These are phyloP conservation scores for Saccharomyces hybrid DNA, from an alignment of 1,139 yeast species.

Conservation along the genomic window DNA sequence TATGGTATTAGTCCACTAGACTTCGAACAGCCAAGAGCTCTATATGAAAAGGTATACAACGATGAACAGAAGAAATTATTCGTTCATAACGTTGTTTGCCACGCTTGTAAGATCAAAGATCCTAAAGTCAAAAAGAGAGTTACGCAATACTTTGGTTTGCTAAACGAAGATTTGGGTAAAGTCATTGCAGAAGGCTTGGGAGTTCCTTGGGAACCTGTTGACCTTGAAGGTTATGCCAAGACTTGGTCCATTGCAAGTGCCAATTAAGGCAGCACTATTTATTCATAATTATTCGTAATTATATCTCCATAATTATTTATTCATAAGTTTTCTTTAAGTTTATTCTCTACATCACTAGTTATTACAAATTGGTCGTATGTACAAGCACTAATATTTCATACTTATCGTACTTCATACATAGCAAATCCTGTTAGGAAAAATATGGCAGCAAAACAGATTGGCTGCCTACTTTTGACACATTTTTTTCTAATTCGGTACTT, in stretches of 20 bases:
- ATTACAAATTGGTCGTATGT: neutral
- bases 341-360: neutral
- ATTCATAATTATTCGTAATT: neutral
- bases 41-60: slow-evolving; percentile 36
- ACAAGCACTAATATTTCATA: neutral
- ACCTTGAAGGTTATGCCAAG: slow-evolving; percentile 29
- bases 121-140: slow-evolving; percentile 34
- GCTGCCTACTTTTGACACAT: neutral
- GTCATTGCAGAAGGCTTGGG: slow-evolving; percentile 35
- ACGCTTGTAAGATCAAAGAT: slow-evolving; percentile 32
- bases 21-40: slow-evolving; percentile 39
- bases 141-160: slow-evolving; percentile 37
- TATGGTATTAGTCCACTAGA: slow-evolving; percentile 38
- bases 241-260: slow-evolving; percentile 12
- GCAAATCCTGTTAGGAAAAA: neutral
- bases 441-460: neutral
- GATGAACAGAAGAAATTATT: slow-evolving; percentile 32
- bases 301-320: neutral
- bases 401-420: neutral
- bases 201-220: slow-evolving; percentile 30
- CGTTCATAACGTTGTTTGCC: slow-evolving; percentile 35
- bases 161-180: slow-evolving; percentile 33
- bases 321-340: neutral
- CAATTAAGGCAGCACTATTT: neutral
- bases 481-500: neutral